Percentiles rank a stretch among this genome's conserved stretches.
Evolutionary conservation across 495 filamentous ascomycete species (phyloP).

Genomic region (Polyplosphaeria fusca): DNA sequence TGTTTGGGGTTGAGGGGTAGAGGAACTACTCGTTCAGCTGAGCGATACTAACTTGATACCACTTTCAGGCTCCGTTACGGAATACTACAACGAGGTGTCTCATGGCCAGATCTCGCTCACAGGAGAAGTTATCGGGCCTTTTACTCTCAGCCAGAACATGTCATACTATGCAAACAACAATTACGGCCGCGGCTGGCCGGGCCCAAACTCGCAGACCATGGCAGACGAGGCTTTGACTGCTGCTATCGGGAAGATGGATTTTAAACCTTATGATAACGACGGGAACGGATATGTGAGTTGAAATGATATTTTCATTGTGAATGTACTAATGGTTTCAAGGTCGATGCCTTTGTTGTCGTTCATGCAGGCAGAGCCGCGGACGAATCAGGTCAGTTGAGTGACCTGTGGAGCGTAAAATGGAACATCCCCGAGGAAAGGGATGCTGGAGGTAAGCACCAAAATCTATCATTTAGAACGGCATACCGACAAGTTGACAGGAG

Average conservation of each 20-base stretch:
- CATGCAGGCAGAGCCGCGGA: conserved; percentile 21
- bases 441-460: conserved; percentile 13
- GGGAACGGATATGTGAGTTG: conserved; percentile 21
- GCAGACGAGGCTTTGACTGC: conserved; percentile 10
- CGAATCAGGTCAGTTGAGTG: neutral
- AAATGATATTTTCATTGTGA: neutral
- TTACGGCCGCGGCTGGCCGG: conserved; percentile 12
- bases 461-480: too few relatives aligned
- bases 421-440: conserved; percentile 2
- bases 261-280: conserved; percentile 21
- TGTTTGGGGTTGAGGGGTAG: too few relatives aligned
- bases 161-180: conserved; percentile 20
- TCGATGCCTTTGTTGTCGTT: conserved; percentile 26
- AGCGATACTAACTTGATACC: too few relatives aligned
- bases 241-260: neutral
- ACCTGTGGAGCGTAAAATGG: conserved; percentile 26
- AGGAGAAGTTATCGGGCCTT: conserved; percentile 23
- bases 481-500: neutral
- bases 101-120: conserved; percentile 13
- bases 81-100: conserved; percentile 23
- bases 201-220: conserved; percentile 20
- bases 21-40: too few relatives aligned
- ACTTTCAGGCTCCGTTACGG: conserved; percentile 18
- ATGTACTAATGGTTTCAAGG: neutral
- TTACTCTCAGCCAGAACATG: conserved; percentile 22